Conservation (phyloP, 2,329 filamentous ascomycete genomes). For the Alternaria sp. region DNA sequence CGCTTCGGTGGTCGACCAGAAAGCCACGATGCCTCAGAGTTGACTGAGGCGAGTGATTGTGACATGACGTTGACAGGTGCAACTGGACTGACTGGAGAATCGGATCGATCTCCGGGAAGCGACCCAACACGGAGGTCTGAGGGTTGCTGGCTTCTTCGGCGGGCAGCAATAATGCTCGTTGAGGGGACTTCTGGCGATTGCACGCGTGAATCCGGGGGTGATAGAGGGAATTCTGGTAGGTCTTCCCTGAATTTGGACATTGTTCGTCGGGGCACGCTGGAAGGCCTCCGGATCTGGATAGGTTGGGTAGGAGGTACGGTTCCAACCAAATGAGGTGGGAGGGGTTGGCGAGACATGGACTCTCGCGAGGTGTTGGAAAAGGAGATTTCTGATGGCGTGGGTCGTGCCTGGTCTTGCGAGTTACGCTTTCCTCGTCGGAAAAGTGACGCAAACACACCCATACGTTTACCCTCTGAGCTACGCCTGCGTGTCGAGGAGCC, state of each 20-base stretch:
- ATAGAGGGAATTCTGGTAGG: constrained; percentile 82
- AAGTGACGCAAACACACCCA: constrained; percentile 61
- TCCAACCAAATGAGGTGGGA: constrained; percentile 59
- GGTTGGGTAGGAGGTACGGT: constrained; percentile 49
- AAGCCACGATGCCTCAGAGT: constrained; percentile 96
- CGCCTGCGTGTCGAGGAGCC: constrained; percentile 36
- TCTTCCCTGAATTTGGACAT: constrained; percentile 93
- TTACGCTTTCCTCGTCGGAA: constrained; percentile 71
- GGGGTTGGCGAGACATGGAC: constrained; percentile 72
- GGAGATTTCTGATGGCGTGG: constrained; percentile 69
- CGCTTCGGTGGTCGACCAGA: constrained; percentile 72
- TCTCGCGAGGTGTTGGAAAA: constrained; percentile 92
- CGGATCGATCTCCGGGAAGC: constrained; percentile 48
- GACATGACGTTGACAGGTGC: constrained; percentile 62
- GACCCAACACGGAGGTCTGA: constrained; percentile 46
- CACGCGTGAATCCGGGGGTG: constrained; percentile 82
- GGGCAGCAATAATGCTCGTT: constrained; percentile 52
- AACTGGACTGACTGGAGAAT: constrained; percentile 54
- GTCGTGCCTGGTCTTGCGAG: constrained; percentile 60
- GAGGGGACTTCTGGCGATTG: constrained; percentile 76
- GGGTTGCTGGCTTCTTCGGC: constrained; percentile 51
- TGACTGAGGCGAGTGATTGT: constrained; percentile 89
- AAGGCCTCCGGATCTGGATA: constrained; percentile 57
- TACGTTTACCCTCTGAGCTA: constrained; percentile 49
- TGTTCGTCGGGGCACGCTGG: constrained; percentile 75